Evolutionary conservation across 371 early-diverging fungal species (phyloP).

Genomic region (Lichtheimia ornata): DNA sequence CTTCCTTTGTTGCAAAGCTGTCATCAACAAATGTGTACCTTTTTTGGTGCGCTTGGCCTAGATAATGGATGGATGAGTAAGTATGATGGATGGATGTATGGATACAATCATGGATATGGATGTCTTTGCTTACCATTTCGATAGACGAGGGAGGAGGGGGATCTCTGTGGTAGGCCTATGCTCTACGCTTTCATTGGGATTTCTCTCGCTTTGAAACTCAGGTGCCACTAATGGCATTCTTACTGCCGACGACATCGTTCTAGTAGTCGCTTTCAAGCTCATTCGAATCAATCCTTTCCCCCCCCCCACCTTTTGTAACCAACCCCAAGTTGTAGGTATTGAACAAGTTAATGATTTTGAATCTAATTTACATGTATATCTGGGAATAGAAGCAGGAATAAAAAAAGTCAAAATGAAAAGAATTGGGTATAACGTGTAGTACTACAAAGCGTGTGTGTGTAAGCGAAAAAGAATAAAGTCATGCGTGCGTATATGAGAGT

Average conservation of each 20-base stretch:
- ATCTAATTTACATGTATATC: background rate
- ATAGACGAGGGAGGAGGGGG: conserved; percentile 5
- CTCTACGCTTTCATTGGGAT: no score
- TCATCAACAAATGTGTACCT: conserved; percentile 19
- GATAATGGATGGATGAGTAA: background rate
- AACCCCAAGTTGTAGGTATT: background rate
- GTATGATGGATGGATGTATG: conserved; percentile 11
- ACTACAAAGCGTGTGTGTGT: conserved; percentile 1
- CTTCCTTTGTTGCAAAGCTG: background rate
- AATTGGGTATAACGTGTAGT: conserved; percentile 1
- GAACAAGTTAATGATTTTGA: no score
- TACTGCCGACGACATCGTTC: background rate
- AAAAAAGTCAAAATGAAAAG: background rate
- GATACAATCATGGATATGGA: conserved; percentile 11
- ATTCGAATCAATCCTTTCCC: background rate
- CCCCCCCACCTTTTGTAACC: background rate
- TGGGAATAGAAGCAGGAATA: background rate
- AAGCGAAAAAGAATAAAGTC: background rate
- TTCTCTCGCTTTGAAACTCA: background rate
- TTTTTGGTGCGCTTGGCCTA: conserved; percentile 99
- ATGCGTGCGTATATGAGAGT: background rate
- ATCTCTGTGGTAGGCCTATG: background rate
- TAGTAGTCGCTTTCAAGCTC: background rate
- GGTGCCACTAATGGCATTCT: background rate
- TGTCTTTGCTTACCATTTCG: conserved; percentile 9